phyloP scores from a whole-genome alignment of 2,329 filamentous ascomycete genomes.

The Lizonia empirigonia region DNA sequence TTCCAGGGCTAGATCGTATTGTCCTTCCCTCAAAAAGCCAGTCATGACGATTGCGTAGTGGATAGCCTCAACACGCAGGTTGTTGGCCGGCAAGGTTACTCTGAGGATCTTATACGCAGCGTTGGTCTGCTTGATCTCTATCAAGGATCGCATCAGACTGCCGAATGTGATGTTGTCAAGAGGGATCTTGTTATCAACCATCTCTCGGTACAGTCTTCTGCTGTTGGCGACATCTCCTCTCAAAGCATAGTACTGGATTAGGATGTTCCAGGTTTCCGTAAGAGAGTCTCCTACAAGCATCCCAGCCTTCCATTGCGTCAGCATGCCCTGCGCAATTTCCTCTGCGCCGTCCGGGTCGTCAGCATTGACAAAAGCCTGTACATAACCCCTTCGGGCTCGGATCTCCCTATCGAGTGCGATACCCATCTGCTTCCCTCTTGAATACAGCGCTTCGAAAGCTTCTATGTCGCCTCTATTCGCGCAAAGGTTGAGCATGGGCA shows the following conservation, averaged over 20 bases:
- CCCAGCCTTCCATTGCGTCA: constrained; percentile 50
- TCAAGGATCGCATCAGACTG: constrained; percentile 64
- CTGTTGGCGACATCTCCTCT: constrained; percentile 63
- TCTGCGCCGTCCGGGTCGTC: constrained; percentile 51
- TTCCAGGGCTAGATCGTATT: constrained; percentile 56
- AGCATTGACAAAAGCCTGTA: constrained; percentile 65
- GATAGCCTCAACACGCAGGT: constrained; percentile 52
- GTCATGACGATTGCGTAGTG: constrained; percentile 62
- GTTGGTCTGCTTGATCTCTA: constrained; percentile 58
- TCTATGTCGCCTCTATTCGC: constrained; percentile 75
- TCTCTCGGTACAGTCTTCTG: constrained; percentile 60
- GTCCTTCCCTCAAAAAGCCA: constrained; percentile 52
- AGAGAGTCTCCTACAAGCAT: constrained; percentile 55
- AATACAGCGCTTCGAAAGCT: constrained; percentile 68
- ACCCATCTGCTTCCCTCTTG: constrained; percentile 60
- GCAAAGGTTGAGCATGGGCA: constrained; percentile 74
- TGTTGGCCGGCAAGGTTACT: constrained; percentile 57
- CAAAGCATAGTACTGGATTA: constrained; percentile 72
- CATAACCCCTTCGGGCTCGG: constrained; percentile 52
- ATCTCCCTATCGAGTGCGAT: constrained; percentile 30
- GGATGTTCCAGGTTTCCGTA: constrained; percentile 76
- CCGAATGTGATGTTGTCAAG: constrained; percentile 65
- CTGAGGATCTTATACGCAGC: constrained; percentile 61
- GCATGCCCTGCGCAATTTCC: constrained; percentile 63
- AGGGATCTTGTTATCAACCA: constrained; percentile 58